Evolutionary conservation across 1,284 basidiomycete genomes (phyloP).

Genomic region (Vanrija pseudolonga): DNA sequence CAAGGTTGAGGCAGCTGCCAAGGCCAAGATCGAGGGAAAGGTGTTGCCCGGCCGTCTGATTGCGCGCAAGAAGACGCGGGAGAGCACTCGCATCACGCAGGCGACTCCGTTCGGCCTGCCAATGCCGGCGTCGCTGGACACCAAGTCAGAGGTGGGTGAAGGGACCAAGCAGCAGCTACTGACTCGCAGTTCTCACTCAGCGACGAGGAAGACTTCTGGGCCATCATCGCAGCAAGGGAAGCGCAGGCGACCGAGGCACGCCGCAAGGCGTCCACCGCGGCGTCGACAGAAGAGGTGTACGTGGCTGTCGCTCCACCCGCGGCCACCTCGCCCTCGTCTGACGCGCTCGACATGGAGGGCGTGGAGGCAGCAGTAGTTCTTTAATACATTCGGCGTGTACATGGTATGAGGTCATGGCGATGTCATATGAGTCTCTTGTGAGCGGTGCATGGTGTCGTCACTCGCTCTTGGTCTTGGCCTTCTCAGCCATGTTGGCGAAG

Average conservation of each 20-base stretch:
- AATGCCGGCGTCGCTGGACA: neutral
- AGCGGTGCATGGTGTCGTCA: too few species aligned
- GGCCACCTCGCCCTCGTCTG: constrained; percentile 1
- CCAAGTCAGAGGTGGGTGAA: neutral
- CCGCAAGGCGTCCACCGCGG: neutral
- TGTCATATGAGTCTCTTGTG: too few species aligned
- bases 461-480: too few species aligned
- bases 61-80: neutral
- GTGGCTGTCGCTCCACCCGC: neutral
- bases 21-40: neutral
- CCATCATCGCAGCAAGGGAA: constrained; percentile 1
- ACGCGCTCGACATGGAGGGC: constrained; percentile 14
- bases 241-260: neutral
- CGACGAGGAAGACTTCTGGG: neutral
- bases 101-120: constrained; percentile 1
- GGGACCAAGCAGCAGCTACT: neutral
- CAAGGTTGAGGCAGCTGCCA: neutral
- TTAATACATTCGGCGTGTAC: neutral
- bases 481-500: too few species aligned
- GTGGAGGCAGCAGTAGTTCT: constrained; percentile 13
- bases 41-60: neutral
- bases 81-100: too few species aligned
- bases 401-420: neutral
- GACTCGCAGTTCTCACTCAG: constrained; percentile 7
- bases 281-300: neutral